Conservation (phyloP, 345 rosid species). For the Toxicodendron radicans region DNA sequence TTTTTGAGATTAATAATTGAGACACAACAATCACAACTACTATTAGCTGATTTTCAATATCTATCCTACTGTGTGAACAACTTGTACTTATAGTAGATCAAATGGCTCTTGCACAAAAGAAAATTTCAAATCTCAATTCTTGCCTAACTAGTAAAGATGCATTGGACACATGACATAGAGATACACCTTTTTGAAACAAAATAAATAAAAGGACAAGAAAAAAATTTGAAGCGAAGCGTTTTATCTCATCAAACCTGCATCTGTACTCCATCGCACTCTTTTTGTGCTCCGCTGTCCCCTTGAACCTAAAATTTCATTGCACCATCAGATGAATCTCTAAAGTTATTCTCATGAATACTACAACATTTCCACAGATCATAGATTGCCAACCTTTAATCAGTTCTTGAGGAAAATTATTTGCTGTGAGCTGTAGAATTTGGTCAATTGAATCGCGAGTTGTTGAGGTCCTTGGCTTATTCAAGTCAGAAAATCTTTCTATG, state of each 20-base stretch:
- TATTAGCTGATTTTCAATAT: not conserved
- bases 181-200: not conserved
- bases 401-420: constrained; percentile 54
- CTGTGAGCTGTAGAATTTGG: constrained; percentile 36
- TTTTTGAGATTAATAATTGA: not conserved
- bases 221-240: not conserved
- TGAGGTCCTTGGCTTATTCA: constrained; percentile 36
- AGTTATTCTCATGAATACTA: constrained; percentile 1
- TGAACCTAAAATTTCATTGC: constrained; percentile 30
- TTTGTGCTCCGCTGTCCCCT: constrained; percentile 26
- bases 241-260: constrained; percentile 37
- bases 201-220: not conserved
- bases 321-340: not conserved
- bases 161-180: not conserved
- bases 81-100: not conserved
- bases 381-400: constrained; percentile 43
- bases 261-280: constrained; percentile 47
- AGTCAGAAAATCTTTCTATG: constrained; percentile 54
- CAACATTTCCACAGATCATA: constrained; percentile 3
- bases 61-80: not conserved
- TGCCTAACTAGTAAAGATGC: not conserved
- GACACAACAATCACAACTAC: not conserved
- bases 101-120: not conserved
- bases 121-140: not conserved
- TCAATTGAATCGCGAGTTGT: constrained; percentile 37